Evolutionary conservation across 148 eudicot species (phyloP).

Genomic region (Chenopodium suecicum): DNA sequence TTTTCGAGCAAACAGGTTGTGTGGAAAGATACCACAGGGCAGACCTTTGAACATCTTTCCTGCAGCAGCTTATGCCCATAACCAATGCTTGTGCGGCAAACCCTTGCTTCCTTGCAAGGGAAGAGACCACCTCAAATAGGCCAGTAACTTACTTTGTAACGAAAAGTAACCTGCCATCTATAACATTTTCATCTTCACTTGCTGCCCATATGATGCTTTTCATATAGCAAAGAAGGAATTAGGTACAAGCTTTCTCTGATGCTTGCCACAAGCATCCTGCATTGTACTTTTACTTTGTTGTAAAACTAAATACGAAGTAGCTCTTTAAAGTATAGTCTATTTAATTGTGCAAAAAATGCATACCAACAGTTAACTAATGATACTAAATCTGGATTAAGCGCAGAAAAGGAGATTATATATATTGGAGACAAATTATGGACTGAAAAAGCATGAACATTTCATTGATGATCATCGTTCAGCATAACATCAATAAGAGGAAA

Average conservation of each 20-base stretch:
- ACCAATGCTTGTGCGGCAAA: conserved; percentile 76
- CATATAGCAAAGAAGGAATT: conserved; percentile 17
- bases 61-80: conserved; percentile 55
- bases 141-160: conserved; percentile 22
- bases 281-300: conserved; percentile 11
- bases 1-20: conserved; percentile 66
- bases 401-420: background rate
- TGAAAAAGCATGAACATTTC: background rate
- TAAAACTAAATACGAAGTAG: background rate
- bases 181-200: background rate
- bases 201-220: conserved; percentile 20
- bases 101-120: conserved; percentile 63
- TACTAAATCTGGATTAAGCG: background rate
- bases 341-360: background rate
- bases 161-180: background rate
- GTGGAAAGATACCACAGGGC: conserved; percentile 76
- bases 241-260: conserved; percentile 23
- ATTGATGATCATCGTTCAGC: background rate
- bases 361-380: no score
- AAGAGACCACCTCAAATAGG: conserved; percentile 18
- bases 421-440: background rate
- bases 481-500: background rate
- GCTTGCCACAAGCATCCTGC: conserved; percentile 28
- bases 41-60: conserved; percentile 50
- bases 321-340: background rate